Base-by-base conservation (phyloP, 2,329 filamentous ascomycete genomes). In the Curvularia spicifera region DNA sequence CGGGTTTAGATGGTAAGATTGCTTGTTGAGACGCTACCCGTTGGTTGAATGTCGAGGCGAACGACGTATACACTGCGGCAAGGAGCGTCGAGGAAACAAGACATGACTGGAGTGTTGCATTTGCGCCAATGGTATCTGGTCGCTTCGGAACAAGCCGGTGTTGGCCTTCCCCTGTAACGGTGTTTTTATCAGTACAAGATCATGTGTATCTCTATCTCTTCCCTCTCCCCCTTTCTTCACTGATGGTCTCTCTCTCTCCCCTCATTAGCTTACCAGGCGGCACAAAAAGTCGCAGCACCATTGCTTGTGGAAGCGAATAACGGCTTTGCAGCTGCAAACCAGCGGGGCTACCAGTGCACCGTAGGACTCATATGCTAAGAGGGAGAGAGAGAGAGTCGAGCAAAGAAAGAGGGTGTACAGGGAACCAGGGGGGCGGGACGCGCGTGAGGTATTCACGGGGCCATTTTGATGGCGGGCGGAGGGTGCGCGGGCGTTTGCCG, bases 271-370 rank as follows among this genome's bases (percentile, higher is more conserved):
- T 64, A 72, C 71, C 70, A 56, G 69, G 67, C 53, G 68, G 71
- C 13, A 69, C 64, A 56, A 69, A 72, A 6, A 72, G 60, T 52
- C 70, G 61, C 37, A 73, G 37, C 2, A 69, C 70, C 71, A 74
- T 72, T 72, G 18, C 37, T 46, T 46, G 15, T 8, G 37, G 12
- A 24, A 50, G 26, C 51, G 22, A 31, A 47, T 35, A 39, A 13
- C 29, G 22, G 22, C 24, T 43, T 28, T 43, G 26, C 22, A 15
- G 31, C 42, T 39, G 31, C 39, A 20, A 26, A 20, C 26, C 24
- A 13, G 18, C 39, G 48, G 39, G 51, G 33, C 44, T 48, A 44
- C 50, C 46, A 43, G 56, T 29, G 22, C 51, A 39, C 46, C 24
- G 51, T 51, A n/a, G n/a, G 28, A 5, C 50, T 61, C 51, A 60